A percentile compares a stretch with the other conserved stretches of the same genome.
Conservation (phyloP, 139 green algal genomes). For the Tetradesmus lagerheimii region DNA sequence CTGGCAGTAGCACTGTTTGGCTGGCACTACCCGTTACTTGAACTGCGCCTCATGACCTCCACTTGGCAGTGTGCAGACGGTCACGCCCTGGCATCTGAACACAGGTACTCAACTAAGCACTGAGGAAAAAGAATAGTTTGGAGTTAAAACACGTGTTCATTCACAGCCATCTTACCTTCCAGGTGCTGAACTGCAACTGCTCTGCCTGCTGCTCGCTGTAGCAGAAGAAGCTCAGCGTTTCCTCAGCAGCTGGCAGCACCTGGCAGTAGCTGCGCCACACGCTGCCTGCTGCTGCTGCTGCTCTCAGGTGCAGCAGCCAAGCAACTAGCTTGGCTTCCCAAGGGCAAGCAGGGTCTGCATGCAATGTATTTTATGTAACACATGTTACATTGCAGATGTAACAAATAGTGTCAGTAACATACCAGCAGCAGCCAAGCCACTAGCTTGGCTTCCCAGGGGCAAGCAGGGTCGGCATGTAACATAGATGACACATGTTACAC, state of each 20-base stretch:
- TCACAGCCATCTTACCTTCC: slow-evolving; percentile 28
- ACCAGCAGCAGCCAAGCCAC: background rate
- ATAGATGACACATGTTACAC: no score
- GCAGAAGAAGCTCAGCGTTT: slow-evolving; percentile 20
- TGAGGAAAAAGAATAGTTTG: no score
- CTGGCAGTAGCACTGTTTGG: no score
- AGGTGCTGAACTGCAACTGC: slow-evolving; percentile 29
- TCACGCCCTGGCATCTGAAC: no score
- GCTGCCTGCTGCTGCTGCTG: background rate
- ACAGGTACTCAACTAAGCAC: no score
- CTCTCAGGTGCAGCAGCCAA: slow-evolving; percentile 28
- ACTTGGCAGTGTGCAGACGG: no score
- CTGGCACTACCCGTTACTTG: background rate
- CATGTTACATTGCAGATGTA: background rate
- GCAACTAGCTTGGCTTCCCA: slow-evolving; percentile 40
- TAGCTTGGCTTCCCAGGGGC: no score
- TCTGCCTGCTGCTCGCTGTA: slow-evolving; percentile 19
- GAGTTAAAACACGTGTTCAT: no score
- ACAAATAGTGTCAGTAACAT: background rate
- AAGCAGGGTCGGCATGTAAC: no score
- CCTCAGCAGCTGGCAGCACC: background rate
- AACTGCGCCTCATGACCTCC: background rate
- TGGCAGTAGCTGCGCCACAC: slow-evolving; percentile 16
- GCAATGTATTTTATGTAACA: background rate
- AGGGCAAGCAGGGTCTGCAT: background rate